These are phyloP conservation scores for Diversispora epigaea DNA, from an alignment of 192 early-diverging fungal genomes.

Conservation along the genomic window DNA sequence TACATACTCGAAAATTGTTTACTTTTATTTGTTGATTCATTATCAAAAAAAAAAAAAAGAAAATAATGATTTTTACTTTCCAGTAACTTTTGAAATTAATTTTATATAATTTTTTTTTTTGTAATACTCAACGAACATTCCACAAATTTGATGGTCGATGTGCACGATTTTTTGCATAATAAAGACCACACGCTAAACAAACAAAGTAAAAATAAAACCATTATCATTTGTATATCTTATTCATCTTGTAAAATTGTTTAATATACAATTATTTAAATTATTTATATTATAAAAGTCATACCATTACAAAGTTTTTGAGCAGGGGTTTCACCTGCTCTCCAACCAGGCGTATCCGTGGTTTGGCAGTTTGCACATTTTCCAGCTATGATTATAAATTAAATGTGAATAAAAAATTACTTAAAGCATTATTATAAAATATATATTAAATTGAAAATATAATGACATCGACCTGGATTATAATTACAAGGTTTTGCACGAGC, in stretches of 20 bases:
- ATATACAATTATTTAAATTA: background rate
- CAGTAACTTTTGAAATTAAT: no score
- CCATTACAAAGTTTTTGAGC: slow-evolving; percentile 35
- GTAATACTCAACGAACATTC: background rate
- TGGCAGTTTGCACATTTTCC: slow-evolving; percentile 30
- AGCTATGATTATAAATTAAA: background rate
- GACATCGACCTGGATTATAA: slow-evolving; percentile 4
- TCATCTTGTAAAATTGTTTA: background rate
- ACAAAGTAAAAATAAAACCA: background rate
- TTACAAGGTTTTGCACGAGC: slow-evolving; percentile 7
- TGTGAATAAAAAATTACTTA: background rate
- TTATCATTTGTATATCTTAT: background rate
- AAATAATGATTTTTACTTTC: no score
- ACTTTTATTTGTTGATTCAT: no score
- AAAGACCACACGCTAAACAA: slow-evolving; percentile 20
- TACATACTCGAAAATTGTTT: no score
- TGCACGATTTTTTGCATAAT: slow-evolving; percentile 10
- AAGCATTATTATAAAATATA: no score
- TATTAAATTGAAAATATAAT: background rate
- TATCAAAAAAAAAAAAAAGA: no score
- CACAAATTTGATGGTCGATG: slow-evolving; percentile 21
- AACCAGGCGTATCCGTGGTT: slow-evolving; percentile 28
- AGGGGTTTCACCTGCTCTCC: slow-evolving; percentile 33
- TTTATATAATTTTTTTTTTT: no score
- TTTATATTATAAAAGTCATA: background rate